These are phyloP conservation scores for Trichoderma breve DNA, from an alignment of 2,329 filamentous ascomycete species.

Conservation along the genomic window DNA sequence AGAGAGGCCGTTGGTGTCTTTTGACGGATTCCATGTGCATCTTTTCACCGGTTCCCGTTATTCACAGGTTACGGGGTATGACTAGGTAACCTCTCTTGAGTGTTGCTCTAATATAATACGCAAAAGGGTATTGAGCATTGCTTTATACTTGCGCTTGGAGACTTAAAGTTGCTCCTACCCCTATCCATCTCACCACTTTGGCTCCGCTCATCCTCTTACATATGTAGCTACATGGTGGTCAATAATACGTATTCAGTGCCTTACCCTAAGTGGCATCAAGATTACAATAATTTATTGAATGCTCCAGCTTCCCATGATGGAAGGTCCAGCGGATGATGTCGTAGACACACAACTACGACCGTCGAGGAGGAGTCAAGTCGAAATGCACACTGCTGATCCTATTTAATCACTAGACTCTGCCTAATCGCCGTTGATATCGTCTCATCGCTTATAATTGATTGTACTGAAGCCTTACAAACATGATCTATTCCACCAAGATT, in stretches of 20 bases:
- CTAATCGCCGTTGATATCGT: not conserved
- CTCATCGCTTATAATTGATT: not conserved
- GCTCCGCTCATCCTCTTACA: not conserved
- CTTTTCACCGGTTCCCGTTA: not conserved
- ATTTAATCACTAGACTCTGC: not conserved
- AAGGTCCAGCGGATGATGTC: not conserved
- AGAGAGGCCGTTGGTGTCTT: not conserved
- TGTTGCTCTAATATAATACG: not conserved
- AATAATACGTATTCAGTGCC: not conserved
- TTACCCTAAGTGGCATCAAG: rapidly evolving
- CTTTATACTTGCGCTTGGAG: not conserved
- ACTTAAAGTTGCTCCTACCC: not conserved
- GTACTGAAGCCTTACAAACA: not conserved
- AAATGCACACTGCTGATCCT: not conserved
- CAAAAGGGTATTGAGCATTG: not conserved
- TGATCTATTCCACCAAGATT: not conserved
- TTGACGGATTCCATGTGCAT: not conserved
- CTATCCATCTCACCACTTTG: not conserved
- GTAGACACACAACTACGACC: not conserved
- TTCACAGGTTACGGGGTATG: not conserved
- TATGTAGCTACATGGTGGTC: not conserved
- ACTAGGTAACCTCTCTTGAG: not conserved
- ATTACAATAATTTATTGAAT: not conserved
- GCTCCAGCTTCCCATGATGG: not conserved
- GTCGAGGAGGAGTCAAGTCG: not conserved